Conservation (phyloP, 2,329 filamentous ascomycete genomes). For the Cytospora piceae region DNA sequence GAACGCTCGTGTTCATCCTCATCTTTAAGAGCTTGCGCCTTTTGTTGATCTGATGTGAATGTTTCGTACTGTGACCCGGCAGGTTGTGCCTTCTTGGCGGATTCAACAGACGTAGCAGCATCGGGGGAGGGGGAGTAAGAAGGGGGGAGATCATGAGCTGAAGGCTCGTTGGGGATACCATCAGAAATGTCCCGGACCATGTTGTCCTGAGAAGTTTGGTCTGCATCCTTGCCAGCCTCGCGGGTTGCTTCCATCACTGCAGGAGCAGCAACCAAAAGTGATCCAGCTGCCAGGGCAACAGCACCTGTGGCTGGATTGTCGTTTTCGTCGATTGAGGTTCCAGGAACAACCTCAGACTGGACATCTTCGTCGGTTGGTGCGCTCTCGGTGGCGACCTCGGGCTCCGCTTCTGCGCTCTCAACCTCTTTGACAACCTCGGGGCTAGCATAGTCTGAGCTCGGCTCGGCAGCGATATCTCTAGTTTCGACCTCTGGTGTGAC, state of each 20-base stretch:
- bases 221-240: slow-evolving; percentile 2
- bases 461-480: background rate
- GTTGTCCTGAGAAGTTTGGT: slow-evolving; percentile 14
- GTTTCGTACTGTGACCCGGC: slow-evolving; percentile 32
- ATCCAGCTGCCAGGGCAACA: slow-evolving; percentile 14
- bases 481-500: background rate
- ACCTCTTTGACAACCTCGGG: background rate
- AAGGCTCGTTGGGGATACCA: slow-evolving; percentile 29
- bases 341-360: background rate
- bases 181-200: slow-evolving; percentile 22
- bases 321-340: background rate
- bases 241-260: slow-evolving; percentile 8
- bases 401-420: background rate
- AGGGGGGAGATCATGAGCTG: slow-evolving; percentile 30
- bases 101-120: slow-evolving; percentile 30
- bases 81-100: slow-evolving; percentile 25
- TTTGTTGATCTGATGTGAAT: slow-evolving; percentile 29
- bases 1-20: slow-evolving; percentile 28
- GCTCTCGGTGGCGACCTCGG: background rate
- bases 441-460: background rate
- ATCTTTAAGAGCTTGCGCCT: slow-evolving; percentile 18
- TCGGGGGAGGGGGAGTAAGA: slow-evolving; percentile 21
- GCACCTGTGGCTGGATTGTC: slow-evolving; percentile 1
- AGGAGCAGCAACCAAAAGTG: slow-evolving; percentile 15
- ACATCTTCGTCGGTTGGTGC: background rate